These are phyloP conservation scores for Dipodascus albidus DNA, from an alignment of 805 yeast species.

Conservation along the genomic window DNA sequence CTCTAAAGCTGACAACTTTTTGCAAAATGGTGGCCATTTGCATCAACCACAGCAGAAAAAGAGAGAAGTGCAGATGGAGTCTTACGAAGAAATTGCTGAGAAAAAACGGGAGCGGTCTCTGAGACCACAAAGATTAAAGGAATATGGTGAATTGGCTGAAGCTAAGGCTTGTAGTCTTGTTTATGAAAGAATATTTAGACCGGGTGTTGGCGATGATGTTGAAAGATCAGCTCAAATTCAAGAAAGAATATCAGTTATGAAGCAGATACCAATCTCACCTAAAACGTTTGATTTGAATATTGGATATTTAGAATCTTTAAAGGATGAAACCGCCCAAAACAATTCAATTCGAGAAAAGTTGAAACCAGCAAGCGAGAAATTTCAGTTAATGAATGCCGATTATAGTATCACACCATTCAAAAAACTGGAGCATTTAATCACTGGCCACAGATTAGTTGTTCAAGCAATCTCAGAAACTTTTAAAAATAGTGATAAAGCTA, in stretches of 20 bases:
- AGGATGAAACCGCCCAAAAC: conserved; percentile 2
- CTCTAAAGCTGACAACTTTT: conserved; percentile 17
- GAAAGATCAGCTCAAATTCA: conserved; percentile 17
- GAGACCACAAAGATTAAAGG: conserved; percentile 16
- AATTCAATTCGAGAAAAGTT: neutral
- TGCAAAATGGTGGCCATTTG: conserved; percentile 2
- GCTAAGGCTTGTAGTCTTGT: conserved; percentile 25
- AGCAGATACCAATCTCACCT: conserved; percentile 18
- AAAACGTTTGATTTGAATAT: conserved; percentile 23
- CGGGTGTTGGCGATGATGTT: conserved; percentile 18
- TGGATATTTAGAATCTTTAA: conserved; percentile 4
- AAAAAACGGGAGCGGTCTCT: conserved; percentile 20
- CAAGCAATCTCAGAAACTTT: conserved; percentile 15
- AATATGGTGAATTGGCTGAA: conserved; percentile 26
- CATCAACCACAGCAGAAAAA: conserved; percentile 15
- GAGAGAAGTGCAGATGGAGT: conserved; percentile 23
- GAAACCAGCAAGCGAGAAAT: conserved; percentile 10
- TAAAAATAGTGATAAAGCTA: conserved; percentile 7
- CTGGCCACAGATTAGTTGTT: conserved; percentile 27
- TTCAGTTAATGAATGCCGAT: conserved; percentile 15
- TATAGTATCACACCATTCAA: conserved; percentile 23
- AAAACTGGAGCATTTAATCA: conserved; percentile 25
- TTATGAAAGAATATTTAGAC: conserved; percentile 26
- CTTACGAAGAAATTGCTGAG: conserved; percentile 24
- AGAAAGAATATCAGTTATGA: conserved; percentile 20